Percentiles rank a stretch among this genome's conserved stretches.
These are phyloP conservation scores for Penicillium fimorum DNA, from an alignment of 495 filamentous ascomycete genomes.

Conservation along the genomic window DNA sequence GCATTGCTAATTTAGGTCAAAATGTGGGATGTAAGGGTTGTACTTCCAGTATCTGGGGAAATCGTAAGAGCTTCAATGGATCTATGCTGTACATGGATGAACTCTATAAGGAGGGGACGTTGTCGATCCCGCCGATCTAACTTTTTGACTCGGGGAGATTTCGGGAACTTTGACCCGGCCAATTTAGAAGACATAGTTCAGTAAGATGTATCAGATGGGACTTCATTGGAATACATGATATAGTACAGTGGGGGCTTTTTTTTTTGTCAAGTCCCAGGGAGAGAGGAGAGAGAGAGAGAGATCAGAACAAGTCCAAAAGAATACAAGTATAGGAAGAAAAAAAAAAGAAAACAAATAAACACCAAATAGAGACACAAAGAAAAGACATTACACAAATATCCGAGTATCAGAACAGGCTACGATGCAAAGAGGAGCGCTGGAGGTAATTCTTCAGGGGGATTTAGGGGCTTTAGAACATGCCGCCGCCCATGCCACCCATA, in stretches of 20 bases:
- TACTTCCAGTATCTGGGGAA: no score
- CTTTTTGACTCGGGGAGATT: background rate
- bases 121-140: slow-evolving; percentile 7
- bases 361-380: slow-evolving; percentile 25
- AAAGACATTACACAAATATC: slow-evolving; percentile 33
- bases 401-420: slow-evolving; percentile 34
- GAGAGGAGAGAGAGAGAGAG: slow-evolving; percentile 23
- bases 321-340: slow-evolving; percentile 32
- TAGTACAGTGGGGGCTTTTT: slow-evolving; percentile 32
- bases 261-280: slow-evolving; percentile 19
- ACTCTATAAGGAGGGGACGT: background rate
- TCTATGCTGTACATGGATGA: background rate
- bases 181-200: background rate
- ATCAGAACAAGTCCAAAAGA: slow-evolving; percentile 19
- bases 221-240: slow-evolving; percentile 32
- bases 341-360: slow-evolving; percentile 26
- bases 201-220: slow-evolving; percentile 13
- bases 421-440: slow-evolving; percentile 46
- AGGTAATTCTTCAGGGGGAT: slow-evolving; percentile 27
- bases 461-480: slow-evolving; percentile 46
- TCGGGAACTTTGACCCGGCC: background rate
- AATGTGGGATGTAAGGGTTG: background rate
- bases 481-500: slow-evolving; percentile 62
- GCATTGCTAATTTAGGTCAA: background rate
- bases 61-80: background rate